A percentile compares a stretch with the other conserved stretches of the same genome.
These are phyloP conservation scores for Terana coerulea DNA, from an alignment of 768 basidiomycete genomes.

Conservation along the genomic window DNA sequence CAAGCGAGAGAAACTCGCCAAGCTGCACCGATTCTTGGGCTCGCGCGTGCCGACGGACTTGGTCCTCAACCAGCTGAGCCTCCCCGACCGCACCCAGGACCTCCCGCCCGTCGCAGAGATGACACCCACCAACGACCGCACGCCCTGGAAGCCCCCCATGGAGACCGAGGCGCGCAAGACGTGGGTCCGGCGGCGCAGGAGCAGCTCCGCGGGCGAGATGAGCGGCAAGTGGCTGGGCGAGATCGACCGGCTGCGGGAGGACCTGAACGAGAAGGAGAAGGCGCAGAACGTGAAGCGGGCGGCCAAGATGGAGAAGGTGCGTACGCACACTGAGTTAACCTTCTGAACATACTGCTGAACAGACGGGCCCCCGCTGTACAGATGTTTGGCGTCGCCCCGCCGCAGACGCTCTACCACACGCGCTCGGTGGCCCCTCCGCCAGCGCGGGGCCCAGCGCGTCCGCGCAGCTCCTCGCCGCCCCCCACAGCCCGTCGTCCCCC, in stretches of 20 bases:
- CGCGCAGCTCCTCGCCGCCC: not conserved
- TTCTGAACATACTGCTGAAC: too few relatives aligned
- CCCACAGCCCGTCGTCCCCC: constrained; percentile 11
- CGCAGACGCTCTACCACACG: constrained; percentile 74
- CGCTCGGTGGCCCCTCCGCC: constrained; percentile 40
- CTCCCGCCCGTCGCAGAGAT: constrained; percentile 29
- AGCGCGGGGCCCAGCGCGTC: not conserved
- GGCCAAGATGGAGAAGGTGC: constrained; percentile 84
- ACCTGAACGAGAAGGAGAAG: constrained; percentile 70
- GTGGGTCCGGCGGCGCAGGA: constrained; percentile 49
- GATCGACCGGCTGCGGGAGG: constrained; percentile 62
- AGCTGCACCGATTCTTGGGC: constrained; percentile 83
- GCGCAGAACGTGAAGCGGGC: constrained; percentile 76
- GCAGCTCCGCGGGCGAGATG: constrained; percentile 48
- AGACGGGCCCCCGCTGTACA: constrained; percentile 26
- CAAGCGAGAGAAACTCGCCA: constrained; percentile 75
- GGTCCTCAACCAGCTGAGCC: constrained; percentile 45
- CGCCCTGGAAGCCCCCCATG: constrained; percentile 26
- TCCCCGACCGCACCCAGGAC: constrained; percentile 21
- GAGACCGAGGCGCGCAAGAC: constrained; percentile 23
- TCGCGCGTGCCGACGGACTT: constrained; percentile 71
- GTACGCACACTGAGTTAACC: too few relatives aligned
- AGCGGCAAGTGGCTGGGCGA: constrained; percentile 49
- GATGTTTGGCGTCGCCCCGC: constrained; percentile 82
- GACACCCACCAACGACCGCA: constrained; percentile 15